Percentiles rank a stretch among this genome's conserved stretches.
Evolutionary conservation across 2,329 filamentous ascomycete genomes (phyloP).

Genomic region (Tolypocladium cylindrosporum): DNA sequence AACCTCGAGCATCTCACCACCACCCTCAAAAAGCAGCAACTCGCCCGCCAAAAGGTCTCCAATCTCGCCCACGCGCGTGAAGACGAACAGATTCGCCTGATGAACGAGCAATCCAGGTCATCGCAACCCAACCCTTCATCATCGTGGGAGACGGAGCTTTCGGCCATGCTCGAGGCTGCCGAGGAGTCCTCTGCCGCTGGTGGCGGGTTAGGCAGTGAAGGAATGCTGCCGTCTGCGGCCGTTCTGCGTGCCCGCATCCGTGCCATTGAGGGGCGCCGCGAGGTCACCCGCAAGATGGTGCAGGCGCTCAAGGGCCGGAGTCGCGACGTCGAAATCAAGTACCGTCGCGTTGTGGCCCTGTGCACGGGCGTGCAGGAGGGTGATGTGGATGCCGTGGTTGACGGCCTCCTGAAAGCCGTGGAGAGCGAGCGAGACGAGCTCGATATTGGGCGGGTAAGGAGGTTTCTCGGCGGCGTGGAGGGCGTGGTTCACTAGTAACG

Average conservation of each 20-base stretch:
- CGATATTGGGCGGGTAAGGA: constrained; percentile 65
- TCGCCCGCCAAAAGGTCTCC: constrained; percentile 60
- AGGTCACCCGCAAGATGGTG: constrained; percentile 56
- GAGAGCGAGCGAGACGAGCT: constrained; percentile 75
- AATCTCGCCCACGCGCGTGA: constrained; percentile 70
- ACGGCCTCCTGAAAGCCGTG: constrained; percentile 72
- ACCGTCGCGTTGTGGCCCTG: constrained; percentile 76
- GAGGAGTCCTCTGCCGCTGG: constrained; percentile 21
- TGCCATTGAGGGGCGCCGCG: constrained; percentile 61
- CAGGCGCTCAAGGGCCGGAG: constrained; percentile 66
- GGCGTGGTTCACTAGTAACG: constrained; percentile 37
- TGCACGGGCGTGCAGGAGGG: constrained; percentile 73
- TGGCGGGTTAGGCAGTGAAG: constrained; percentile 26
- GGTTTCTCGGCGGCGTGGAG: constrained; percentile 73
- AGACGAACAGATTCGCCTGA: constrained; percentile 49
- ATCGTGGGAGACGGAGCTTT: constrained; percentile 45
- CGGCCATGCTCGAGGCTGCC: constrained; percentile 33
- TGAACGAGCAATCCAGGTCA: constrained; percentile 29
- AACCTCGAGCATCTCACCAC: constrained; percentile 61
- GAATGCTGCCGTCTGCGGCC: constrained; percentile 45
- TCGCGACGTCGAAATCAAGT: constrained; percentile 76
- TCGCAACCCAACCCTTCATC: constrained; percentile 34
- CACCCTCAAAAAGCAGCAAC: constrained; percentile 52
- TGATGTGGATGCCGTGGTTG: constrained; percentile 71
- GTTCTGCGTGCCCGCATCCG: constrained; percentile 58